Base-by-base conservation (phyloP, 1,284 basidiomycete species). In the Austroboletus novae-zelandiae region DNA sequence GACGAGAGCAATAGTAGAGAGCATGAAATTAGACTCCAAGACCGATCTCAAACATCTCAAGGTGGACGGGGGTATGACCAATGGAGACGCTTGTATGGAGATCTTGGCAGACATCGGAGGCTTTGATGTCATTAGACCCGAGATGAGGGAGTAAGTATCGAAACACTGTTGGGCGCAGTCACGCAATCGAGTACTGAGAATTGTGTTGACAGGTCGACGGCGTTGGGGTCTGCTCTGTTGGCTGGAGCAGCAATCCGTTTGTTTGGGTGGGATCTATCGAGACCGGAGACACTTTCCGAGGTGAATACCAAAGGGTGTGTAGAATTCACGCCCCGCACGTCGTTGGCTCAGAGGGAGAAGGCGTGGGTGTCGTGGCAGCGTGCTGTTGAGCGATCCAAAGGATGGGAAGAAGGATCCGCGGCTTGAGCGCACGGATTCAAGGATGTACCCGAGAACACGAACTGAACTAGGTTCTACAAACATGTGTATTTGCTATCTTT, bases 41-140 rank as follows among this genome's bases (percentile, higher is more conserved):
- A 70, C 72, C 6, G 83, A 87, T 44, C 79, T 96, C 52, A 85
- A 88, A 64, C 79, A 87, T 58, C 82, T 98, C 57, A 94, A 90
- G 67, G 94, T 98, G 43, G 94, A 98, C 66, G 94, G 94, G 37
- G 93, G 93, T 18, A 93, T 96, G 81, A 96, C 93, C 31, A 96
- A 95, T 62, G 87, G 89, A 36, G 89, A 96, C 65, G 71, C 90
- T 17, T 88, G 86, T 53, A 98, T 98, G 94, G 83, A 88, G 66
- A 78, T 98, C 47, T 83, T 98, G 61, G 94, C 96, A 3, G 91
- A 98, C 66, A 77, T 98, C 43, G 89, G 94, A 25, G 96, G 95
- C 11, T 95, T 98, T 71, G 83, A 83, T 20, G 92, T 99, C 51
- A 76, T 95, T 55, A 78, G 96, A 48, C 95, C 96, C 14, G 87